phyloP scores from a whole-genome alignment of 129 eudicot species.

The Smallanthus sonchifolius region DNA sequence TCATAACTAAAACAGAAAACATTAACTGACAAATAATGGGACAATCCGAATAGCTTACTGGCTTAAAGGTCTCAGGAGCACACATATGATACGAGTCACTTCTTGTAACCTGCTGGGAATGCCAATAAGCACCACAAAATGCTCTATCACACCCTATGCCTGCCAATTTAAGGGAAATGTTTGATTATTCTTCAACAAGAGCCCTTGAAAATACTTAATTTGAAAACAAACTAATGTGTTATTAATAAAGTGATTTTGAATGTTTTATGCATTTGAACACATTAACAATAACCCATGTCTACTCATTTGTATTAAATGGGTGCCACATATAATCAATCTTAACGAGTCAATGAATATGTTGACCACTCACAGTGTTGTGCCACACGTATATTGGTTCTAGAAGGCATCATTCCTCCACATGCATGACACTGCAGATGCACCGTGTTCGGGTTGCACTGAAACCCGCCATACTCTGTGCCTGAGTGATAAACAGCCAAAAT shows the following conservation, averaged over 20 bases:
- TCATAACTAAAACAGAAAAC: not conserved
- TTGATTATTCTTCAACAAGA: not conserved
- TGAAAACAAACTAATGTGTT: not conserved
- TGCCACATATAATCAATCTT: not conserved
- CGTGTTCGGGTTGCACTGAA: constrained; percentile 62
- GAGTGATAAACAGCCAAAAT: constrained; percentile 5
- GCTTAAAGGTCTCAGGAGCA: constrained; percentile 59
- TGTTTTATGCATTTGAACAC: not conserved
- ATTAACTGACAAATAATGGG: not conserved
- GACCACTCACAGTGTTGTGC: constrained; percentile 77
- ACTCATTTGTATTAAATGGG: not conserved
- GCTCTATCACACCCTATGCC: constrained; percentile 95
- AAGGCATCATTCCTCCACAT: constrained; percentile 97
- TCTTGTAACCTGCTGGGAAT: constrained; percentile 42
- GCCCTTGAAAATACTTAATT: not conserved
- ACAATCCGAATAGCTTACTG: constrained; percentile 43
- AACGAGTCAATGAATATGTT: not conserved
- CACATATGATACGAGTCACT: constrained; percentile 53
- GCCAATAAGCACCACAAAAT: constrained; percentile 98
- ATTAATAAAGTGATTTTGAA: not conserved
- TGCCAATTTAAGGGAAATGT: constrained; percentile 18
- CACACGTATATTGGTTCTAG: constrained; percentile 46
- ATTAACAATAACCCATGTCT: not conserved
- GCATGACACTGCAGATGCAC: constrained; percentile 86
- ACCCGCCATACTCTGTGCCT: constrained; percentile 60